Evolutionary conservation across 495 filamentous ascomycete genomes (phyloP), one percentile per base, ranked within the genome.

Genomic region (Lepraria neglecta): DNA sequence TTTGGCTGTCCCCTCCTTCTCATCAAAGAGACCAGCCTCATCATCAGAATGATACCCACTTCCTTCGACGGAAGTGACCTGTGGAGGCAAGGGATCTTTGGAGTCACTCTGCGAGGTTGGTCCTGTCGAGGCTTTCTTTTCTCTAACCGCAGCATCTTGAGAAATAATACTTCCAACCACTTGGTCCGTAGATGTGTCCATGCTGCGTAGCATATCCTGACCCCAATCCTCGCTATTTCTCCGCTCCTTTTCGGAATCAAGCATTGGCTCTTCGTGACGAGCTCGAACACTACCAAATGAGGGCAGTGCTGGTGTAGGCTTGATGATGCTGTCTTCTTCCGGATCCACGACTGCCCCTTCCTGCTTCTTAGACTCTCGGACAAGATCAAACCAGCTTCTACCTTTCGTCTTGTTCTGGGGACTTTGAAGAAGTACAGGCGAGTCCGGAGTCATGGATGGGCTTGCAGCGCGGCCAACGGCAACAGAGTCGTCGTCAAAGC

Each of bases 231-330:
- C 28, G 19, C 51, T 48, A 6, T 24, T 50, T 30, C 4, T 62
- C 44, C 48, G 54, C 30, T 59, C 56, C 21, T 60, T 47, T 11
- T 10, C 33, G 15, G 48, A 24, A 4, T 71, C 69, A 35, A 67
- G 62, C 2, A 54, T 50, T 24, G 64, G 68, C 43, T 71, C 65
- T 30, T 77, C 70, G 17, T 74, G 74, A 40, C 60, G 70, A 21
- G 69, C 74, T 46, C 90, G 81, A 42, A 95, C 78, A 68, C 90
- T 92, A 21, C 89, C 91, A 72, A 96, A 96, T 21, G 86, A 90
- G 10, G 91, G 91, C 21, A 96, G 76, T 2, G 82, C 83, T 6
- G 87, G 88, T 10, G 87, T 79, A 27, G 90, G 90, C 64, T 85
- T 85, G 77, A 95, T 87, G 3, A 80, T 70, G 43, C 84, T 77